A percentile compares a stretch with the other conserved stretches of the same genome.
Evolutionary conservation across 1,139 yeast species (phyloP).

Genomic region (Taphrina sp.): DNA sequence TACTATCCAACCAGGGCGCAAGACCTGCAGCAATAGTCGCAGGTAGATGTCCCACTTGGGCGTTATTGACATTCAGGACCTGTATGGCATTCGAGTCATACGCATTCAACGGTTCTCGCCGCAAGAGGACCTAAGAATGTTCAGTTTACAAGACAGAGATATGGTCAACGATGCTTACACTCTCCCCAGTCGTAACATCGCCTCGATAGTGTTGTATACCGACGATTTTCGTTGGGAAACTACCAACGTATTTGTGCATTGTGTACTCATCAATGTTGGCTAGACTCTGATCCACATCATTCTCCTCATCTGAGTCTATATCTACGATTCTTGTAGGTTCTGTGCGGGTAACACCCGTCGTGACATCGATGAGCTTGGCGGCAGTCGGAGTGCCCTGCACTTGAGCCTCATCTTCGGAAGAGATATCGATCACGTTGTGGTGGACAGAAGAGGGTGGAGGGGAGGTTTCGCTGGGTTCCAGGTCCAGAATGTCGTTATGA

Average conservation of each 20-base stretch:
- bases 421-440: too few species aligned
- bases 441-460: too few species aligned
- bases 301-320: constrained; percentile 15
- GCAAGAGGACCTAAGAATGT: constrained; percentile 23
- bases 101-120: constrained; percentile 29
- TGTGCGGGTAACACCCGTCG: background rate
- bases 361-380: constrained; percentile 8
- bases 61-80: constrained; percentile 18
- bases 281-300: constrained; percentile 3
- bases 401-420: too few species aligned
- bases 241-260: constrained; percentile 12
- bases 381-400: too few species aligned
- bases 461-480: too few species aligned
- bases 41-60: constrained; percentile 34
- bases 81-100: constrained; percentile 33
- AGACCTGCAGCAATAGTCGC: constrained; percentile 25
- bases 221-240: constrained; percentile 12
- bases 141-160: background rate
- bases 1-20: constrained; percentile 30
- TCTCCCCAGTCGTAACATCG: constrained; percentile 14
- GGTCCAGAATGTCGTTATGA: too few species aligned
- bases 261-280: background rate
- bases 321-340: background rate
- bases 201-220: constrained; percentile 22
- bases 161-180: background rate